phyloP scores from a whole-genome alignment of 495 filamentous ascomycete species.

The Hypoxylon cercidicola region DNA sequence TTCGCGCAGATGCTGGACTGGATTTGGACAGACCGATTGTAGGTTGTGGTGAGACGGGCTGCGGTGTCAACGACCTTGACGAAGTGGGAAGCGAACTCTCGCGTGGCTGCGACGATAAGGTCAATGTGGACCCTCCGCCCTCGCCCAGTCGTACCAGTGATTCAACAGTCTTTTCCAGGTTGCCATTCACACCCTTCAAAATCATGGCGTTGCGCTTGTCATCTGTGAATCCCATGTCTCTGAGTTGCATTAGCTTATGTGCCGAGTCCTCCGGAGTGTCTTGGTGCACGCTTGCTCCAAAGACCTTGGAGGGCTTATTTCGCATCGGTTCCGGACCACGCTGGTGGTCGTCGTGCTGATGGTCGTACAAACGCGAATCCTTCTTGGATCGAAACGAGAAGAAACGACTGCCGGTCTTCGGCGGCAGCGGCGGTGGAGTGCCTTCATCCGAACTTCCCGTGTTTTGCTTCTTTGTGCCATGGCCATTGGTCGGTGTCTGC shows the following conservation, averaged over 20 bases:
- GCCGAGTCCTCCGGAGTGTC: conserved; percentile 59
- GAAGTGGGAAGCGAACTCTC: conserved; percentile 50
- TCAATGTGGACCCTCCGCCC: conserved; percentile 55
- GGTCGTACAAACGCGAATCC: conserved; percentile 50
- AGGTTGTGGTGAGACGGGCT: conserved; percentile 35
- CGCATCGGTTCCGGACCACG: conserved; percentile 47
- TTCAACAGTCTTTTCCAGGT: conserved; percentile 85
- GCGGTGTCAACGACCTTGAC: conserved; percentile 58
- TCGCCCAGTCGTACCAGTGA: conserved; percentile 84
- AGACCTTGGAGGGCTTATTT: conserved; percentile 71
- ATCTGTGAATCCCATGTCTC: conserved; percentile 93
- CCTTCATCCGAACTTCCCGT: conserved; percentile 63
- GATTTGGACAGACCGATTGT: conserved; percentile 43
- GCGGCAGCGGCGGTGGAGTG: conserved; percentile 81
- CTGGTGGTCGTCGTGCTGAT: conserved; percentile 27
- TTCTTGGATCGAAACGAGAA: conserved; percentile 68
- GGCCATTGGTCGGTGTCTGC: conserved; percentile 52
- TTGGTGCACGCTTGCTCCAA: conserved; percentile 70
- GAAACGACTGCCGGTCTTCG: conserved; percentile 82
- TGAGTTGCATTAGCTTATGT: conserved; percentile 77
- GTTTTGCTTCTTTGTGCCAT: conserved; percentile 53
- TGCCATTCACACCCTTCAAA: conserved; percentile 80
- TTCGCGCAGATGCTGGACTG: conserved; percentile 43
- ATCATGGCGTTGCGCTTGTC: conserved; percentile 82
- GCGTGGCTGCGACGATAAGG: conserved; percentile 44